Evolutionary conservation across 1,284 basidiomycete species (phyloP), one percentile per base, ranked within the genome.

Genomic region (Coniferiporia weirii): DNA sequence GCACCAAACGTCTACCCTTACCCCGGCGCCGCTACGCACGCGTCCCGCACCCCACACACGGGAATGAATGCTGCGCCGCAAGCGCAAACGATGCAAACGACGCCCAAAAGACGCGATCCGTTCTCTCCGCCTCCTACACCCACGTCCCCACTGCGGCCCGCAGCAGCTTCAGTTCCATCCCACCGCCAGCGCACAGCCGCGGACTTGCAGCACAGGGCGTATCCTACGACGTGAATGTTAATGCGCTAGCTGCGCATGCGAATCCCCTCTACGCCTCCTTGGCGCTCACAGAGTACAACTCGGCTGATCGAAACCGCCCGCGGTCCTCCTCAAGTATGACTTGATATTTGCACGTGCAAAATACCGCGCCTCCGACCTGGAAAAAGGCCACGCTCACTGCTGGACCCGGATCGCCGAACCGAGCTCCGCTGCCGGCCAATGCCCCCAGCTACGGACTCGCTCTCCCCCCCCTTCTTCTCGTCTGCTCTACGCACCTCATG

Each of bases 101-200:
- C 35, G 19, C 27, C 49, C 32, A 58, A 58, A n/a, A 40, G 50
- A 38, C 51, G 51, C 13, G 19, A 58, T 12, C 47, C 57, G 9
- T 34, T 32, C 17, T 53, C 57, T 12, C 44, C 51, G n/a, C 57
- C 57, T 8, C 51, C 17, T 4, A 58, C 57, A 12, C 57, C 57
- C 3, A 19, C 50, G 7, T 17, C 57, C 7, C 17, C 57, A 3
- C 57, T 51, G 13, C 50, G 50, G 22, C 51, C 22, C n/a, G 57
- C 57, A 52, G 40, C 34, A 12, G 34, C 40, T 45, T 27, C 32
- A 20, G 15, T 43, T 40, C 35, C 22, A 36, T 36, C 35, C 17
- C 43, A 40, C 4, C 57, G 50, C 43, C 51, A 44, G 15, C 57
- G 32, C 43, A 38, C 43, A n/a, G 35, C 45, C 34, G 32, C 57